These are phyloP conservation scores for Salix viminalis DNA, from an alignment of 345 rosid species.

Conservation along the genomic window DNA sequence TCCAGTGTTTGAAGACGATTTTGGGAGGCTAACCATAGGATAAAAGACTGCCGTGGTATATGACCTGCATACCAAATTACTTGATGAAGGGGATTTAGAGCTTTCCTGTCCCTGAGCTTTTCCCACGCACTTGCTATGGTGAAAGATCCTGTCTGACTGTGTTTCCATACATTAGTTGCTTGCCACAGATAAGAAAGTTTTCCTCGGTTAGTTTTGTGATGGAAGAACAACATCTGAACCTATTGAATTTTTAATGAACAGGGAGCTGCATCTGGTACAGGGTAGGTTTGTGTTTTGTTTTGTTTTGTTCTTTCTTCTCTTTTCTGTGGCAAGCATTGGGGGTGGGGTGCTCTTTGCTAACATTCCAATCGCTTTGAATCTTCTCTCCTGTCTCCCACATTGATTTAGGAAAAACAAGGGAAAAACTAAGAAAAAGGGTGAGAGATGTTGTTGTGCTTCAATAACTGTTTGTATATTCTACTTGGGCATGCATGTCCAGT, in stretches of 20 bases:
- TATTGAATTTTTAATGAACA: neutral
- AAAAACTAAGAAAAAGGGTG: neutral
- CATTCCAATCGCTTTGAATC: neutral
- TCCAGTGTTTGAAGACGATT: no score
- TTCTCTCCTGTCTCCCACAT: no score
- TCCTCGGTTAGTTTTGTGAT: neutral
- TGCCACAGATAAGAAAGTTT: neutral
- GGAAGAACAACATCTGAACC: neutral
- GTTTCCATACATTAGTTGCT: no score
- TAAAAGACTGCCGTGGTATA: no score
- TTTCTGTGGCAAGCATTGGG: no score
- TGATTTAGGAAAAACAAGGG: neutral
- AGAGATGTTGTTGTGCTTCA: neutral
- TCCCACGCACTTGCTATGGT: no score
- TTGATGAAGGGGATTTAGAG: no score
- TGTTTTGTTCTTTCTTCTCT: no score
- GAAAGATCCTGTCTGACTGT: no score
- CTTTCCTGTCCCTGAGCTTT: no score
- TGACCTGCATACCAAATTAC: no score
- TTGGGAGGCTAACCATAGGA: no score
- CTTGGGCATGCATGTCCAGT: neutral
- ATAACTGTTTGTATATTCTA: neutral
- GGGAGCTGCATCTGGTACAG: neutral
- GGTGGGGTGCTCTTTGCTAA: neutral
- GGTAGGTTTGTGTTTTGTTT: neutral